Evolutionary conservation across 148 eudicot genomes (phyloP), one percentile per base, ranked within the genome.

Genomic region (Spergularia marina): DNA sequence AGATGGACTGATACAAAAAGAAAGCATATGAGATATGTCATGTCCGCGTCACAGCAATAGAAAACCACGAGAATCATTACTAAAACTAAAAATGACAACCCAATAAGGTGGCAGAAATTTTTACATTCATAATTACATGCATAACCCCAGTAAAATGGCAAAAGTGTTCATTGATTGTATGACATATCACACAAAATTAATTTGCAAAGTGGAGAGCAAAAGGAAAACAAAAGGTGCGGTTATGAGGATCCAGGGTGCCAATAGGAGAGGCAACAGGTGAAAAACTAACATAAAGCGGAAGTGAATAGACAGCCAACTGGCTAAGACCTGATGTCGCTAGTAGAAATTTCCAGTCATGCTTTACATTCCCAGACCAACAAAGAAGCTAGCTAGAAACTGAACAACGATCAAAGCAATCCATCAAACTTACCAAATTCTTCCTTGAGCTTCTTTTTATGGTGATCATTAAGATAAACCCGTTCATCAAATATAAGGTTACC

Each of bases 391-490:
- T 62, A 47, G 44, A 69, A 39, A 53, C 34, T 57, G 60, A 61
- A 60, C 2, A 52, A 57, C 56, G 56, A 73, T 68, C 9, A 67
- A 72, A 49, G 17, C 30, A 65, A 66, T 44, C 53, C 76, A 51
- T 16, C 40, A 73, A 54, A n/a, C 91, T 84, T 81, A 94, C 98
- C 97, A 52, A 83, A 83, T 85, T 90, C 94, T 78, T 92, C 98
- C 79, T 89, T 90, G 84, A 94, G 75, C 74, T 84, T 88, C 75
- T 65, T 82, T 76, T 86, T 94, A 69, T 92, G 97, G 77, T 81
- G 78, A 77, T 72, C 78, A 70, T 86, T 88, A 77, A 94, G 78
- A 80, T 82, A 94, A 70, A 90, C 83, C 58, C 75, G 74, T 68
- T 85, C 91, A 68, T 87, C 82, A 82, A 83, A 87, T 52, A 94